Evolutionary conservation across 2,329 filamentous ascomycete genomes (phyloP), one percentile per base, ranked within the genome.

Genomic region (Tolypocladium sp.): DNA sequence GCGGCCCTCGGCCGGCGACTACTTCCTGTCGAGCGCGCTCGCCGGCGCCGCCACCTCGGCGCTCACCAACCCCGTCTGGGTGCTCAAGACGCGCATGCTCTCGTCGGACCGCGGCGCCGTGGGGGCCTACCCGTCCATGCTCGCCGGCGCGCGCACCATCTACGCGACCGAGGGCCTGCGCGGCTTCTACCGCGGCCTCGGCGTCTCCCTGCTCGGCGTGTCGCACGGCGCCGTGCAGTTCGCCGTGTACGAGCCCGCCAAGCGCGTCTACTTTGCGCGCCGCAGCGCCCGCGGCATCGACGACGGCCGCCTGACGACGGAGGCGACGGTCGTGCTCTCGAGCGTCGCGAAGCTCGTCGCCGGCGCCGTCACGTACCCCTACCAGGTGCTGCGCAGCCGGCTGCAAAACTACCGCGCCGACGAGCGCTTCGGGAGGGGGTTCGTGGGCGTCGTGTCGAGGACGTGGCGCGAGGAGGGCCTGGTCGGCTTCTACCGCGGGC

Each of bases 41-140:
- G 77, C 82, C 64, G 92, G 93, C 37, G 79, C 88, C 22, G 73
- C 90, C 46, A 96, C 92, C 2, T 89, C 92, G 51, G 76, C 90
- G 37, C 80, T 93, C 64, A 97, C 94, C 37, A 97, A 97, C 71
- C 94, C 94, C 2, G 87, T 99, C 67, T 99, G 94, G 94, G 94
- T 99, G 3, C 86, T 99, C 72, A 97, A 97, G 79, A 97, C 93
- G 10, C 89, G 94, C 63, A 97, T 99, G 92, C 80, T 97, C 30
- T 91, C 92, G 37, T 92, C 90, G 4, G 90, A 94, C 64, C 83
- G 84, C 56, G 79, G 83, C 58, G 81, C 85, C 7, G 83, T 81
- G 2, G 91, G 91, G 17, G 94, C 93, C 1, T 99, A 99, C 74
- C 81, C 84, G 20, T 88, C 84, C 64, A 90, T 97, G 79, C 76